These are phyloP conservation scores for Cladosporium sp. DNA, from an alignment of 2,329 filamentous ascomycete genomes.

Conservation along the genomic window DNA sequence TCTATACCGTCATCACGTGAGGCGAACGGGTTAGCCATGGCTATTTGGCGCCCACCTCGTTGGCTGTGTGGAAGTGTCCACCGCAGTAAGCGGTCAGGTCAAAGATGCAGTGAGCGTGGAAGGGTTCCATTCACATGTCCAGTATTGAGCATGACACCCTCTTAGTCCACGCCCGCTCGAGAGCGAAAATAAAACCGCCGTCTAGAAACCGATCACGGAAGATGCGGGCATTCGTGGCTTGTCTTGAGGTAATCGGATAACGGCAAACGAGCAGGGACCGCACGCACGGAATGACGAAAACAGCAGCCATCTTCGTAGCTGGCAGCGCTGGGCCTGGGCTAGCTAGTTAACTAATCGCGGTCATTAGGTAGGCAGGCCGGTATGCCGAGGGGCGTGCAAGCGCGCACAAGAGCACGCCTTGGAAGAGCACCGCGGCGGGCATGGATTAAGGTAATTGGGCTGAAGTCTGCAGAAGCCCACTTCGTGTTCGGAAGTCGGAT, in stretches of 20 bases:
- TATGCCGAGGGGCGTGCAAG: background rate
- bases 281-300: background rate
- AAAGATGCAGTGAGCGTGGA: too few relatives aligned
- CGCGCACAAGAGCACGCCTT: background rate
- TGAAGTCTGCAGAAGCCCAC: background rate
- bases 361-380: background rate
- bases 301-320: background rate
- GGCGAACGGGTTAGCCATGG: background rate
- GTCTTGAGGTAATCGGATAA: conserved; percentile 6
- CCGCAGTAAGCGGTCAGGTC: background rate
- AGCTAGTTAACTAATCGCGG: background rate
- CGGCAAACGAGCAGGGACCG: background rate
- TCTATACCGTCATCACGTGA: background rate
- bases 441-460: background rate
- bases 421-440: background rate
- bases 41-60: background rate
- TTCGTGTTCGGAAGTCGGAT: conserved; percentile 1
- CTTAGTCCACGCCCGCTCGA: too few relatives aligned
- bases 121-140: background rate
- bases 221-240: background rate
- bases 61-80: too few relatives aligned
- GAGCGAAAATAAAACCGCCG: background rate
- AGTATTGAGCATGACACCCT: background rate
- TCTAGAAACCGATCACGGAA: background rate
- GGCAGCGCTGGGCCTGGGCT: background rate